A percentile compares a stretch with the other conserved stretches of the same genome.
These are phyloP conservation scores for Verticillium isaacii DNA, from an alignment of 2,329 filamentous ascomycete genomes.

Conservation along the genomic window DNA sequence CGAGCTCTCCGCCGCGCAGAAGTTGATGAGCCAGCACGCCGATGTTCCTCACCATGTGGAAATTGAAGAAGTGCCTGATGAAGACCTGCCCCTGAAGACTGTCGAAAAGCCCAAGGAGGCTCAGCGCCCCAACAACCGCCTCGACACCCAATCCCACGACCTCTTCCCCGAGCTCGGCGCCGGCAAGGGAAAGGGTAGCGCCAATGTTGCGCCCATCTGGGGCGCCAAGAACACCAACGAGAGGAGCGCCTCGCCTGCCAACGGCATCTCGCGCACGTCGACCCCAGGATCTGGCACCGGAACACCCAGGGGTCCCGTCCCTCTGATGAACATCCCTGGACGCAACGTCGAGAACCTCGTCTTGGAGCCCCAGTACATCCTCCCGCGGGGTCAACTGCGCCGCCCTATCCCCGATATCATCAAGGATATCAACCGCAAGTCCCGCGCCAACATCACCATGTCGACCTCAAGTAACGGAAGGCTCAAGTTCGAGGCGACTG, in stretches of 20 bases:
- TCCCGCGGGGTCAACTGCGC: constrained; percentile 73
- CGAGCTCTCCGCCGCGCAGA: constrained; percentile 53
- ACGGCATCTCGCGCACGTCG: constrained; percentile 54
- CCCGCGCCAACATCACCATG: constrained; percentile 80
- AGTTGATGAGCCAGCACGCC: constrained; percentile 59
- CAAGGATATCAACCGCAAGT: constrained; percentile 88
- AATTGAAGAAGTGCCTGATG: constrained; percentile 77
- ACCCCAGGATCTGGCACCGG: constrained; percentile 57
- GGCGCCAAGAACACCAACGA: constrained; percentile 56
- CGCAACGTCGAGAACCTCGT: constrained; percentile 74
- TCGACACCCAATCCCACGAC: constrained; percentile 87
- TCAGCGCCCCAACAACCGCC: constrained; percentile 32
- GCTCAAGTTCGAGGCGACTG: constrained; percentile 78
- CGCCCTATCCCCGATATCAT: constrained; percentile 80
- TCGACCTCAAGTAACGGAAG: constrained; percentile 66
- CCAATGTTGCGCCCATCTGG: constrained; percentile 70
- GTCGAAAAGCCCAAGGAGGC: constrained; percentile 64
- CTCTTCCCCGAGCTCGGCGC: constrained; percentile 87
- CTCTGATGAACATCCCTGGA: constrained; percentile 72
- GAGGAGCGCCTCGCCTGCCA: constrained; percentile 41
- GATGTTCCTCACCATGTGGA: constrained; percentile 55
- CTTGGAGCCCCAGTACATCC: constrained; percentile 70
- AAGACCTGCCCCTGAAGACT: constrained; percentile 67
- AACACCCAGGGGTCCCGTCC: constrained; percentile 39
- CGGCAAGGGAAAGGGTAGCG: constrained; percentile 59